Evolutionary conservation across 164 flowering plant genomes (phyloP).

Genomic region (Vitis rupestris): DNA sequence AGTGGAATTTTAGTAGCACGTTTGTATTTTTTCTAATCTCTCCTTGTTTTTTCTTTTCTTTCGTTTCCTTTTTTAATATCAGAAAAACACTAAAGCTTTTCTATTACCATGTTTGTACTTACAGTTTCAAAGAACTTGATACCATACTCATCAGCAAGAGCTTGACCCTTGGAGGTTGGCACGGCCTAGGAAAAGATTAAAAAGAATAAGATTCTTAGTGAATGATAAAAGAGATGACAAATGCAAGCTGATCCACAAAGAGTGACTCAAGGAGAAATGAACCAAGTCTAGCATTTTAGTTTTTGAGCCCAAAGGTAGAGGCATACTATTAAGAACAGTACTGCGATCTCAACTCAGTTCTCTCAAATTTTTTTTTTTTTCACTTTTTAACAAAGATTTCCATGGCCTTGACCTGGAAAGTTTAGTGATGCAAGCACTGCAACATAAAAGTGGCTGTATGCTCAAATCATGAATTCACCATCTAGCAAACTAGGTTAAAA

Average conservation of each 20-base stretch:
- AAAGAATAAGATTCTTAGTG: neutral
- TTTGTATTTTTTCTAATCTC: too few relatives aligned
- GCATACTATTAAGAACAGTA: neutral
- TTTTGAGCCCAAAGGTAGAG: neutral
- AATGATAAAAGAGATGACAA: neutral
- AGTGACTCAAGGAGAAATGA: neutral
- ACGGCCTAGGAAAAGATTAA: conserved; percentile 24
- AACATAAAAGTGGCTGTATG: neutral
- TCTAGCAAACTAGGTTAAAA: neutral
- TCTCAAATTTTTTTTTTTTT: neutral
- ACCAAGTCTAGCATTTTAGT: neutral
- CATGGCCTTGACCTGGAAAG: neutral
- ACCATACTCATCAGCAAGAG: conserved; percentile 45
- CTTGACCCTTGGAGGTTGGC: conserved; percentile 40
- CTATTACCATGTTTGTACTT: conserved; percentile 7
- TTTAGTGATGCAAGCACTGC: neutral
- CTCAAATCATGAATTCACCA: neutral
- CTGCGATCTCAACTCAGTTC: neutral
- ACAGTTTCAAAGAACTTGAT: conserved; percentile 47
- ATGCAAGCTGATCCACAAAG: neutral
- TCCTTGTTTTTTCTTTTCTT: too few relatives aligned
- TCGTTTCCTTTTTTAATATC: too few relatives aligned
- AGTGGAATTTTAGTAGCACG: too few relatives aligned
- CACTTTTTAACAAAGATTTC: neutral
- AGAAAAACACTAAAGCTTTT: neutral